phyloP scores from a whole-genome alignment of 768 basidiomycete genomes.

The Mycena alexandri region DNA sequence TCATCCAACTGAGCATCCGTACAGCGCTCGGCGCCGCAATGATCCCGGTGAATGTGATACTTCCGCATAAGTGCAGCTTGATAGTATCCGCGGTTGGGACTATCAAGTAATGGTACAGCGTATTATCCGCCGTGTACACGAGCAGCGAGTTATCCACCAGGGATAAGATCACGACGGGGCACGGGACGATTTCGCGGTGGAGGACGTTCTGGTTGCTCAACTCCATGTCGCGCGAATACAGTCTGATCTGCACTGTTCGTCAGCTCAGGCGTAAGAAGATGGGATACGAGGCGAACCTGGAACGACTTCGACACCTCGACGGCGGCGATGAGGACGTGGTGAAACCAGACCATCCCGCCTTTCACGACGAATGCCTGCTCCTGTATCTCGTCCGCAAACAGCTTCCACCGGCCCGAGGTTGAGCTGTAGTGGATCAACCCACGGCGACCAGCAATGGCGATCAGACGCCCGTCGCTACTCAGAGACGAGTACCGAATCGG shows the following conservation, averaged over 20 bases:
- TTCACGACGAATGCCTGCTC: conserved; percentile 89
- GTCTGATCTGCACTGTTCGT: conserved; percentile 73
- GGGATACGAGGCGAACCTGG: conserved; percentile 64
- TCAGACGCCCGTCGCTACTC: conserved; percentile 89
- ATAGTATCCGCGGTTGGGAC: conserved; percentile 86
- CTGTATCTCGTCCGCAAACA: conserved; percentile 84
- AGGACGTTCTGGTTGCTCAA: conserved; percentile 86
- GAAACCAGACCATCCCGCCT: conserved; percentile 96
- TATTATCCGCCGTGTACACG: conserved; percentile 95
- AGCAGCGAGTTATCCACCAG: conserved; percentile 95
- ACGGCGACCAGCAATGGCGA: conserved; percentile 92
- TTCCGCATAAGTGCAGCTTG: conserved; percentile 91
- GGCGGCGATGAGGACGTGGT: conserved; percentile 93
- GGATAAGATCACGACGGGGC: conserved; percentile 88
- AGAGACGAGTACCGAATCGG: conserved; percentile 94
- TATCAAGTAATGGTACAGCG: conserved; percentile 91
- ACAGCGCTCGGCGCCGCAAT: conserved; percentile 88
- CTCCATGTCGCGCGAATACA: conserved; percentile 95
- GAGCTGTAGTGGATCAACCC: conserved; percentile 96
- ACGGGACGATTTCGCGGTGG: conserved; percentile 80
- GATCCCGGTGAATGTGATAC: conserved; percentile 93
- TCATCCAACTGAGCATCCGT: conserved; percentile 96
- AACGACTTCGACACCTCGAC: conserved; percentile 85
- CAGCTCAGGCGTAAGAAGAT: conserved; percentile 3
- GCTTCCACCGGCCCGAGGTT: conserved; percentile 94